These are phyloP conservation scores for Sordariomycetes sp. DNA, from an alignment of 2,329 filamentous ascomycete species.

Conservation along the genomic window DNA sequence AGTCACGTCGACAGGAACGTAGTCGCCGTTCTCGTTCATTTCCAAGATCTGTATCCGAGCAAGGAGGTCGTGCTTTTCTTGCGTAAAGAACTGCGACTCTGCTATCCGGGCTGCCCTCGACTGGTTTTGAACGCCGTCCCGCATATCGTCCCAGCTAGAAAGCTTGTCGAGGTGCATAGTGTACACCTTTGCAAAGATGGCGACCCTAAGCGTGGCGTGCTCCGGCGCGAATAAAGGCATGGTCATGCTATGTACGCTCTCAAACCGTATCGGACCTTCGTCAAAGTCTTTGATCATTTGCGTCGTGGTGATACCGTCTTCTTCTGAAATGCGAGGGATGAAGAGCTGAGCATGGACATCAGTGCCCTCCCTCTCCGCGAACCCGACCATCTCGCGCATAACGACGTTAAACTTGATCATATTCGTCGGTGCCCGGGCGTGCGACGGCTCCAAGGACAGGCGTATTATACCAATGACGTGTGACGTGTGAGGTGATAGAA, in stretches of 20 bases:
- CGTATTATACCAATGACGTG: constrained; percentile 85
- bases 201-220: constrained; percentile 67
- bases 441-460: constrained; percentile 84
- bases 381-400: constrained; percentile 91
- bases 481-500: constrained; percentile 83
- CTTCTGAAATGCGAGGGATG: constrained; percentile 77
- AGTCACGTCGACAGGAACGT: constrained; percentile 83
- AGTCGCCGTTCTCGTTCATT: constrained; percentile 80
- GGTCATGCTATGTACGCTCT: constrained; percentile 98
- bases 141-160: constrained; percentile 97
- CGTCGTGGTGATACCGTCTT: constrained; percentile 85
- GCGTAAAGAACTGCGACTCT: constrained; percentile 83
- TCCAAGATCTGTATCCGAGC: constrained; percentile 81
- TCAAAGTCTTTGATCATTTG: constrained; percentile 92
- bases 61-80: constrained; percentile 90
- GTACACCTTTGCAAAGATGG: constrained; percentile 83
- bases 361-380: constrained; percentile 88
- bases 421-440: constrained; percentile 78
- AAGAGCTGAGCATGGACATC: constrained; percentile 97
- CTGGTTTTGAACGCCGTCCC: constrained; percentile 53
- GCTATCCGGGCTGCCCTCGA: constrained; percentile 57
- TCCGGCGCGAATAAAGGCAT: constrained; percentile 57
- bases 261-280: constrained; percentile 82
- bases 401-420: constrained; percentile 97
- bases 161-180: constrained; percentile 94